Percentiles rank a stretch among this genome's conserved stretches.
phyloP scores from a whole-genome alignment of 2,329 filamentous ascomycete genomes.

The Diplodia scrobiculata region DNA sequence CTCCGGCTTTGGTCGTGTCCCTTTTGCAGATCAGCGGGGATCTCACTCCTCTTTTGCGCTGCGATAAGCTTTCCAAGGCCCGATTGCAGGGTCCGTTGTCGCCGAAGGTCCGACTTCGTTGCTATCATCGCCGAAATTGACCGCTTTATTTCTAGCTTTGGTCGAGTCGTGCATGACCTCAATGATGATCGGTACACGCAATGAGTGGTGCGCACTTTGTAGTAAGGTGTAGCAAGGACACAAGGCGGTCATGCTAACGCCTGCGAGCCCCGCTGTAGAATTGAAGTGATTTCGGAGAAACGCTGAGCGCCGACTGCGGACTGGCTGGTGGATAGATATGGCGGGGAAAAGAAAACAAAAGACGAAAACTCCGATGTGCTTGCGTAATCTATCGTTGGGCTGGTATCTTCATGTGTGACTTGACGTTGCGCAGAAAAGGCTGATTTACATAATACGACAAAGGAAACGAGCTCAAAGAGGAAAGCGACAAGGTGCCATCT shows the following conservation, averaged over 20 bases:
- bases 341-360: background rate
- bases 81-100: conserved; percentile 7
- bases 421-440: conserved; percentile 11
- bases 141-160: conserved; percentile 3
- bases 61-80: conserved; percentile 13
- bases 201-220: background rate
- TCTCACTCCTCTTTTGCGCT: conserved; percentile 7
- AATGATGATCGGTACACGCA: conserved; percentile 17
- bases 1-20: conserved; percentile 7
- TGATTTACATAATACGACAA: background rate
- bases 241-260: background rate
- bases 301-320: background rate
- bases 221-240: background rate
- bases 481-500: background rate
- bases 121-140: background rate
- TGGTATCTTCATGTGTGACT: background rate
- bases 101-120: background rate
- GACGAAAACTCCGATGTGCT: conserved; percentile 1
- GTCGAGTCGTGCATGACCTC: conserved; percentile 1
- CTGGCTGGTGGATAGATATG: background rate
- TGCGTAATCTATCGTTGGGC: conserved; percentile 12
- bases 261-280: background rate
- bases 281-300: background rate
- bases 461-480: background rate
- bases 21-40: conserved; percentile 11